Percentiles rank a stretch among this genome's conserved stretches.
Conservation (phyloP, 148 eudicot species). For the Cornus suecica region DNA sequence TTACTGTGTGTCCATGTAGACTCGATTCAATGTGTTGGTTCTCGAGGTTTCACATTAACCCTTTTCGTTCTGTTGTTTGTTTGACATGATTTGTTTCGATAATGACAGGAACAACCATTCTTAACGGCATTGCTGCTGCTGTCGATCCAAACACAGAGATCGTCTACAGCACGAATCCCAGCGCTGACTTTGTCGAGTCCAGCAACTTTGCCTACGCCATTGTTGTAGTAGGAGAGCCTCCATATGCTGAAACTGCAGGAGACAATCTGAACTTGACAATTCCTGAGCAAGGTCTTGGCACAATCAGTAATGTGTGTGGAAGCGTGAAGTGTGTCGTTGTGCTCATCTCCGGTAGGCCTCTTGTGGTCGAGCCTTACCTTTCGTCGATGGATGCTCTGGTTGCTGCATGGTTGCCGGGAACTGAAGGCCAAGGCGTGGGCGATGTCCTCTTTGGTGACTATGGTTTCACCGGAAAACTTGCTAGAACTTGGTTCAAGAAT, state of each 20-base stretch:
- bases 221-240: slow-evolving; percentile 58
- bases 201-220: slow-evolving; percentile 47
- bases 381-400: slow-evolving; percentile 36
- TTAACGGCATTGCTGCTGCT: slow-evolving; percentile 14
- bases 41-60: no score
- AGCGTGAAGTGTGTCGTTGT: slow-evolving; percentile 42
- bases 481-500: slow-evolving; percentile 43
- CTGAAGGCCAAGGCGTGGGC: slow-evolving; percentile 43
- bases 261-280: slow-evolving; percentile 45
- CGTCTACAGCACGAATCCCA: slow-evolving; percentile 33
- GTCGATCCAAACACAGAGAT: slow-evolving; percentile 40
- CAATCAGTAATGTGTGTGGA: slow-evolving; percentile 34
- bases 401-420: slow-evolving; percentile 52
- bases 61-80: not conserved
- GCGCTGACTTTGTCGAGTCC: slow-evolving; percentile 25
- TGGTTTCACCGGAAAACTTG: slow-evolving; percentile 31
- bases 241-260: slow-evolving; percentile 42
- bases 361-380: slow-evolving; percentile 43
- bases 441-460: slow-evolving; percentile 35
- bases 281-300: slow-evolving; percentile 30
- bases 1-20: no score
- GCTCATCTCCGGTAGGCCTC: slow-evolving; percentile 49
- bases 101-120: slow-evolving; percentile 24
- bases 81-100: not conserved
- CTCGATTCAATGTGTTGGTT: no score